A percentile compares a stretch with the other conserved stretches of the same genome.
These are phyloP conservation scores for Suhomyces chickasaworum DNA, from an alignment of 1,139 yeast species.

Conservation along the genomic window DNA sequence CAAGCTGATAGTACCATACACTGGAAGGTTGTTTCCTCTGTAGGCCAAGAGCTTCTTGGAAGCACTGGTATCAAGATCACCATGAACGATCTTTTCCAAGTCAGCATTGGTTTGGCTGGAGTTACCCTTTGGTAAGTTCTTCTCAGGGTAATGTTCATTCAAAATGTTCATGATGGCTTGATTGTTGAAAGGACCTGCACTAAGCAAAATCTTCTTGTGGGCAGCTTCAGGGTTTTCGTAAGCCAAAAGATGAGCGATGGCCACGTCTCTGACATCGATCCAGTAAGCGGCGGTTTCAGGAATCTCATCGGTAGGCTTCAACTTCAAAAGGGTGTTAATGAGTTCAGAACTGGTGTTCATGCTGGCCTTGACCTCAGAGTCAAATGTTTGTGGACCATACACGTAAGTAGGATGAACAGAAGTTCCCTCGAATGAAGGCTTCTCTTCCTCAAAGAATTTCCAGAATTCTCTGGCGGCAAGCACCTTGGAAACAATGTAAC, in stretches of 20 bases:
- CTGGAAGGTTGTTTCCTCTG: constrained; percentile 15
- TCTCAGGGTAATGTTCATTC: constrained; percentile 14
- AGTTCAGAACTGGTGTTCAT: neutral
- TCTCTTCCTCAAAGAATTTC: constrained; percentile 1
- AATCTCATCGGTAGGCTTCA: constrained; percentile 18
- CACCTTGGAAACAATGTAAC: neutral
- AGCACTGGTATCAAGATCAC: constrained; percentile 32
- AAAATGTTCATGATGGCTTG: constrained; percentile 38
- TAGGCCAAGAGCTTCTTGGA: constrained; percentile 31
- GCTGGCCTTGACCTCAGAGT: neutral
- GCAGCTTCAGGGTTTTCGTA: constrained; percentile 14
- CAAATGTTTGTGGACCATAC: constrained; percentile 1
- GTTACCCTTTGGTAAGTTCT: neutral
- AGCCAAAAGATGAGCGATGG: constrained; percentile 16
- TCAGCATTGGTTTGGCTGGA: neutral
- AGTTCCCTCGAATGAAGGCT: neutral
- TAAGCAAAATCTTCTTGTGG: constrained; percentile 12
- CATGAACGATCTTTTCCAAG: neutral
- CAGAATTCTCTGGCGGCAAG: constrained; percentile 1
- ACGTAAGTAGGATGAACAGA: neutral
- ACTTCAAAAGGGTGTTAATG: constrained; percentile 5
- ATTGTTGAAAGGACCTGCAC: constrained; percentile 10
- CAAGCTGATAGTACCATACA: constrained; percentile 39
- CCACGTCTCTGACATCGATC: constrained; percentile 19
- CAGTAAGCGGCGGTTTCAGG: constrained; percentile 12